A percentile compares a stretch with the other conserved stretches of the same genome.
Evolutionary conservation across 2,329 filamentous ascomycete genomes (phyloP).

Genomic region (Talaromyces sp.): DNA sequence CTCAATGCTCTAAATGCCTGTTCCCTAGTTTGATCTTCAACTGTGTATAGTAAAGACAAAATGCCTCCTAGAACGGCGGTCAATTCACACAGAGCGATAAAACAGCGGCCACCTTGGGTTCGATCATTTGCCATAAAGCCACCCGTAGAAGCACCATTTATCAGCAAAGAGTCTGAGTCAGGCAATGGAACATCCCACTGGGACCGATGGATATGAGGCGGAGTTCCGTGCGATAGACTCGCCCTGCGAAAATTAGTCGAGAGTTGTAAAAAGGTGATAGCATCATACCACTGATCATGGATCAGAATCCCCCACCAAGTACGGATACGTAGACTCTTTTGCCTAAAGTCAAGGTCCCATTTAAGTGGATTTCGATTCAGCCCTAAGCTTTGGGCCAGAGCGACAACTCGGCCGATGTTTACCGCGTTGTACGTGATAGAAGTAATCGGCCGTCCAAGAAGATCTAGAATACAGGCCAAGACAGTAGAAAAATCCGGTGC

Average conservation of each 20-base stretch:
- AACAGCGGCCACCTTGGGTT: conserved; percentile 28
- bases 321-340: conserved; percentile 48
- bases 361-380: conserved; percentile 49
- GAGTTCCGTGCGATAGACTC: conserved; percentile 50
- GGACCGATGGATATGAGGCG: conserved; percentile 39
- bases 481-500: conserved; percentile 51
- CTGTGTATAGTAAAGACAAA: conserved; percentile 21
- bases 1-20: conserved; percentile 17
- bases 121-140: conserved; percentile 7
- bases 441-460: conserved; percentile 50
- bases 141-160: neutral
- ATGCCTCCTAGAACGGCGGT: conserved; percentile 36
- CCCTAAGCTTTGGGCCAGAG: conserved; percentile 50
- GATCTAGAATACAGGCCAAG: conserved; percentile 48
- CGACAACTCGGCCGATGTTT: conserved; percentile 46
- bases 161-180: conserved; percentile 25
- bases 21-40: conserved; percentile 24
- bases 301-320: conserved; percentile 54
- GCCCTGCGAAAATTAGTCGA: conserved; percentile 31
- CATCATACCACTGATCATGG: conserved; percentile 49
- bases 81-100: conserved; percentile 40
- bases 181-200: conserved; percentile 44
- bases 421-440: conserved; percentile 50
- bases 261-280: neutral
- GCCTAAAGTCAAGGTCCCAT: conserved; percentile 47